Conservation (phyloP, 2,329 filamentous ascomycete species). For the Mariannaea sp. region DNA sequence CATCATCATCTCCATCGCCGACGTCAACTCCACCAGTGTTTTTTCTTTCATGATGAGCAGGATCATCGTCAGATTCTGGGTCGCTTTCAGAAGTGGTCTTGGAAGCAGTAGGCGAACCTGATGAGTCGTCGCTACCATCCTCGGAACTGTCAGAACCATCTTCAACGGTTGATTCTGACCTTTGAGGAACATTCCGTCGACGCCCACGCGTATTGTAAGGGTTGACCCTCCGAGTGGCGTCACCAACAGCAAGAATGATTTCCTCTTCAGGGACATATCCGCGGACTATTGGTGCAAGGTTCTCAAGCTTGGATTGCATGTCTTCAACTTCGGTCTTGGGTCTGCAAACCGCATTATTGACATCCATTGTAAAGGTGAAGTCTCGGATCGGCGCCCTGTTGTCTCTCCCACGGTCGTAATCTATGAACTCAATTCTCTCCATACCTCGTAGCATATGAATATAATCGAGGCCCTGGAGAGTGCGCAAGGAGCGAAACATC, state of each 20-base stretch:
- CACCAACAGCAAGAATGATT: constrained; percentile 2
- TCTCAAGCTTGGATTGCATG: constrained; percentile 23
- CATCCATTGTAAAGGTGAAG: constrained; percentile 37
- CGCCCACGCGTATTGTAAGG: not conserved
- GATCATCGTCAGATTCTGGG: constrained; percentile 1
- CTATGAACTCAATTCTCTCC: constrained; percentile 47
- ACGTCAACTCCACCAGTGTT: not conserved
- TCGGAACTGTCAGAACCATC: constrained; percentile 1
- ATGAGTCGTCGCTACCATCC: not conserved
- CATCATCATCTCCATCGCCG: constrained; percentile 3
- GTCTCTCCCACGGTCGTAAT: constrained; percentile 39
- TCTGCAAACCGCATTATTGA: constrained; percentile 32
- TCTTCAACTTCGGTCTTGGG: constrained; percentile 21
- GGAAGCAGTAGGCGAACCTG: not conserved
- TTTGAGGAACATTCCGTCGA: not conserved
- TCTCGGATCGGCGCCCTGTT: constrained; percentile 35
- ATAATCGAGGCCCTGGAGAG: constrained; percentile 35
- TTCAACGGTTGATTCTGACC: not conserved
- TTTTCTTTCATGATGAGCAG: not conserved
- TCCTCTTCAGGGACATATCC: constrained; percentile 10
- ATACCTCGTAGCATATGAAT: constrained; percentile 44
- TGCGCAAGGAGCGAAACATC: not conserved
- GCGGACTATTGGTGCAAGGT: constrained; percentile 29
- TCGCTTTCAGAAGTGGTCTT: not conserved
- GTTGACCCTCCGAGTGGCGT: not conserved